Percentiles rank a stretch among this genome's conserved stretches.
These are phyloP conservation scores for Phylloporus scabripes DNA, from an alignment of 768 basidiomycete species.

Conservation along the genomic window DNA sequence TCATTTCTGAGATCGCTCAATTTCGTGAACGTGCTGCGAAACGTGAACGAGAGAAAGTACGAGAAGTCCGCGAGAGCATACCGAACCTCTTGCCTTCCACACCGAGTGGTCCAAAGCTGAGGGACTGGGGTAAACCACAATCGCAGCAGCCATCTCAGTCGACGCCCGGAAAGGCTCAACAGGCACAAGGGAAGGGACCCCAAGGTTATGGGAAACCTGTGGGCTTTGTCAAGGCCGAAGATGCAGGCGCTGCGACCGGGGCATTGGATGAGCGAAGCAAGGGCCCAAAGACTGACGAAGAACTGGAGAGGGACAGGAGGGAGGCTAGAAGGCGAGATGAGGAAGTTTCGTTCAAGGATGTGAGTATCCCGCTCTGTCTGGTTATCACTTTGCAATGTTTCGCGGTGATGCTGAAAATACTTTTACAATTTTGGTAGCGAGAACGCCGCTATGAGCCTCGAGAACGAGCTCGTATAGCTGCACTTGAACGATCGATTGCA, in stretches of 20 bases:
- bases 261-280: slow-evolving; percentile 34
- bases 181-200: slow-evolving; percentile 58
- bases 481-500: slow-evolving; percentile 69
- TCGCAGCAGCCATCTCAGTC: slow-evolving; percentile 34
- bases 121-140: slow-evolving; percentile 69
- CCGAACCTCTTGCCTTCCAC: slow-evolving; percentile 38
- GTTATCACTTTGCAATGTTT: not conserved
- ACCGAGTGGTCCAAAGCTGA: slow-evolving; percentile 70
- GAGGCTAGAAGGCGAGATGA: slow-evolving; percentile 72
- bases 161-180: slow-evolving; percentile 35
- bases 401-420: not conserved
- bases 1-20: slow-evolving; percentile 93
- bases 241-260: slow-evolving; percentile 34
- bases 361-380: slow-evolving; percentile 37
- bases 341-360: slow-evolving; percentile 82
- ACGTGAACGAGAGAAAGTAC: slow-evolving; percentile 81
- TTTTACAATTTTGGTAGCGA: slow-evolving; percentile 44
- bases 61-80: slow-evolving; percentile 62
- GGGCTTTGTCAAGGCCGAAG: slow-evolving; percentile 74
- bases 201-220: slow-evolving; percentile 79
- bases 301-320: slow-evolving; percentile 77
- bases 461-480: slow-evolving; percentile 75
- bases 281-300: slow-evolving; percentile 74
- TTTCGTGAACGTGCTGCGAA: slow-evolving; percentile 94
- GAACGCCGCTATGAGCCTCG: slow-evolving; percentile 91